Percentiles rank a stretch among this genome's conserved stretches.
Evolutionary conservation across 305 asterid species (phyloP).

Genomic region (Rubia peregrina): DNA sequence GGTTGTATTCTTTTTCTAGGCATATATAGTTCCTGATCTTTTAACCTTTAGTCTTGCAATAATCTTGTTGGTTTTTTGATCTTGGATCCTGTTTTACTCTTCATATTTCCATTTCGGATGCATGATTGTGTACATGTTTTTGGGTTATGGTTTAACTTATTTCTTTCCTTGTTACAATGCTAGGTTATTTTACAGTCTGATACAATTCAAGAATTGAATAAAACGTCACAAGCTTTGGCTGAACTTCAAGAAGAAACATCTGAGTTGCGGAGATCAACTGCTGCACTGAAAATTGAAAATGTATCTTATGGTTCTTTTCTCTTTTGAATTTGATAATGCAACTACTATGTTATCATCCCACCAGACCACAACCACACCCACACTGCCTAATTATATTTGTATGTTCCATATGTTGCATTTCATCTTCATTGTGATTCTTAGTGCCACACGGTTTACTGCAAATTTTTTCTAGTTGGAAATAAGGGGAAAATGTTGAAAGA

Average conservation of each 20-base stretch:
- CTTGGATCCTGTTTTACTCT: not conserved
- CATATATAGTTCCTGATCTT: not conserved
- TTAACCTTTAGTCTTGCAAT: not conserved
- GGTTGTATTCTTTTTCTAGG: not conserved
- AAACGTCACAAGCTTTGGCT: constrained; percentile 79
- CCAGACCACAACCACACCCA: too few relatives aligned
- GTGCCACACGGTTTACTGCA: too few relatives aligned
- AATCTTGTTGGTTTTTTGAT: not conserved
- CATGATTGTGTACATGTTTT: not conserved
- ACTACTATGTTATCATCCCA: too few relatives aligned
- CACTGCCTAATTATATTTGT: too few relatives aligned
- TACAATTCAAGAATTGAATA: constrained; percentile 91
- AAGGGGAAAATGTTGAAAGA: too few relatives aligned
- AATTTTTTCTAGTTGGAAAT: too few relatives aligned
- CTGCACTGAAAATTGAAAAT: constrained; percentile 58
- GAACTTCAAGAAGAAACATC: constrained; percentile 58
- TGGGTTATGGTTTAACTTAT: constrained; percentile 9
- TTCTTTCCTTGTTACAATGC: constrained; percentile 14
- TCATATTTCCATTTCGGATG: not conserved
- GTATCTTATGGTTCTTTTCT: constrained; percentile 27
- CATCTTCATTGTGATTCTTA: too few relatives aligned
- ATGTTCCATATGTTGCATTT: too few relatives aligned
- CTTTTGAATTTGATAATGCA: not conserved
- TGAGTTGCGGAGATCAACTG: constrained; percentile 57
- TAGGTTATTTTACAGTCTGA: constrained; percentile 92